Evolutionary conservation across 225 moss, liverwort and hornwort genomes (phyloP).

Genomic region (Rhytidiadelphus loreus): DNA sequence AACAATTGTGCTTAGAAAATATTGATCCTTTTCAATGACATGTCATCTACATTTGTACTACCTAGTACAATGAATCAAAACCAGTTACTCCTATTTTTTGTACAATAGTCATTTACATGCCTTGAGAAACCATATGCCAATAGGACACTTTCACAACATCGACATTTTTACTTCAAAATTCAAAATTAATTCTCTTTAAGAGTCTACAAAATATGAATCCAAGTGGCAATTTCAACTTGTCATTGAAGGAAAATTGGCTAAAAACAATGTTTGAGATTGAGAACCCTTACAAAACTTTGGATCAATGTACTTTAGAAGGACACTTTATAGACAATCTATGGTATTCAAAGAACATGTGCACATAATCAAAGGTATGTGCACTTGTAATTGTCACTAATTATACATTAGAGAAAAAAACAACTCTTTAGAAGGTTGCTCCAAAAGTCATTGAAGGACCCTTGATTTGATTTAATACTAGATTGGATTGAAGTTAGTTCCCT

Average conservation of each 20-base stretch:
- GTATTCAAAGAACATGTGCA: accelerated
- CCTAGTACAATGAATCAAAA: background rate
- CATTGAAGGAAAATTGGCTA: background rate
- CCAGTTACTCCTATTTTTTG: background rate
- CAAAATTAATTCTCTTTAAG: background rate
- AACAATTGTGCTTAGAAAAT: background rate
- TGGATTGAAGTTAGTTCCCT: background rate
- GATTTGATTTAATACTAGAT: accelerated
- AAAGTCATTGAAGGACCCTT: accelerated
- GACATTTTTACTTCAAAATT: background rate
- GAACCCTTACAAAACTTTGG: accelerated
- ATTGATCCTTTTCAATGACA: background rate
- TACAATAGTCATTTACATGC: background rate
- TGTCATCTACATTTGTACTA: background rate
- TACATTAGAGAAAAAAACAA: accelerated
- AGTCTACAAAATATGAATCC: background rate
- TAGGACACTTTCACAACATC: background rate
- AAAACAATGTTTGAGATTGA: background rate
- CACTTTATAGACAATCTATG: background rate
- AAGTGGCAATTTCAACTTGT: background rate
- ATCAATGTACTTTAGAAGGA: background rate
- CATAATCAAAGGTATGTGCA: background rate
- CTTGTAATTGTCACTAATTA: background rate
- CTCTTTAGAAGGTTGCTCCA: accelerated
- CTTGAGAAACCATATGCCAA: background rate